phyloP scores from a whole-genome alignment of 1,284 basidiomycete species.

The Dichomitus squalens region DNA sequence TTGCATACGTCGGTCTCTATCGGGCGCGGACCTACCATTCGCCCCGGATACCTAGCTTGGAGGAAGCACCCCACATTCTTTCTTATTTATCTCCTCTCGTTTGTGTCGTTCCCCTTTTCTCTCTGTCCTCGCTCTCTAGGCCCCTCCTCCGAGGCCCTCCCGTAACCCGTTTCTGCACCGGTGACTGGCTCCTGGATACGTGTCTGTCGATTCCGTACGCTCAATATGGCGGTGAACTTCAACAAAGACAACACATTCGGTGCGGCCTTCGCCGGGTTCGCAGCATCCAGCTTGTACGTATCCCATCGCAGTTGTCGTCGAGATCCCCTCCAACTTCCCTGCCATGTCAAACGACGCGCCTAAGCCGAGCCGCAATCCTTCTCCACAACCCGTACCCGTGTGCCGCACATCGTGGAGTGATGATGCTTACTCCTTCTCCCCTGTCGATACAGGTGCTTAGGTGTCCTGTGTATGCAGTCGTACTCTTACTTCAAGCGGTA shows the following conservation, averaged over 20 bases:
- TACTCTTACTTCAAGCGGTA: slow-evolving; percentile 58
- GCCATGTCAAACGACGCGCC: background rate
- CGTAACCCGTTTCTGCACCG: background rate
- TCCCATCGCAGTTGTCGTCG: background rate
- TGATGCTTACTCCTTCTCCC: background rate
- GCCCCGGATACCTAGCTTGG: background rate
- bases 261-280: slow-evolving; percentile 59
- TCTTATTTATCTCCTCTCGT: background rate
- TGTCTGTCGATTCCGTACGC: background rate
- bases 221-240: slow-evolving; percentile 25
- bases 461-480: slow-evolving; percentile 54
- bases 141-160: background rate
- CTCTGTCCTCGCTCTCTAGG: background rate
- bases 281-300: slow-evolving; percentile 45
- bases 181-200: background rate
- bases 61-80: slow-evolving; percentile 3
- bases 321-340: background rate
- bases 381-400: background rate
- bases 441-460: slow-evolving; percentile 40
- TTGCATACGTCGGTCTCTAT: background rate
- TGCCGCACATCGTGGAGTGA: too few species aligned
- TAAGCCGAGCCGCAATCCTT: background rate
- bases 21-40: background rate
- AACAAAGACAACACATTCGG: slow-evolving; percentile 55
- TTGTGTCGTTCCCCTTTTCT: background rate